These are phyloP conservation scores for Wickerhamomyces bisporus DNA, from an alignment of 805 yeast genomes.

Conservation along the genomic window DNA sequence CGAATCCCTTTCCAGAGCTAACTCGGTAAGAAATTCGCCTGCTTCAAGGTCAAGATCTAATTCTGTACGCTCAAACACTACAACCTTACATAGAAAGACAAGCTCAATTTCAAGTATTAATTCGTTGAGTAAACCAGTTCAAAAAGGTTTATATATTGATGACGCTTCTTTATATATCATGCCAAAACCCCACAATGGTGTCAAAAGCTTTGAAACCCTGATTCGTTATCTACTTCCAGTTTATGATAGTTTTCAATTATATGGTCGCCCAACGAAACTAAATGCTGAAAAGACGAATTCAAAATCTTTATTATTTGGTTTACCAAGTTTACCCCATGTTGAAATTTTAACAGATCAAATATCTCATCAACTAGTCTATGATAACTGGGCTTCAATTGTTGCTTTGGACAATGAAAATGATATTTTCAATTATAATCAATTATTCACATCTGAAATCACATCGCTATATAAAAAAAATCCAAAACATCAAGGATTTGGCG, in stretches of 20 bases:
- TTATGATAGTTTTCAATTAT: slow-evolving; percentile 62
- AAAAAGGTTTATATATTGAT: slow-evolving; percentile 5
- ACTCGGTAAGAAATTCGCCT: slow-evolving; percentile 1
- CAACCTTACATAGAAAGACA: slow-evolving; percentile 1
- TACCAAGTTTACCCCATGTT: slow-evolving; percentile 69
- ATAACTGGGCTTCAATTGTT: slow-evolving; percentile 13
- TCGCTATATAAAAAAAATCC: slow-evolving; percentile 1
- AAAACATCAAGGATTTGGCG: slow-evolving; percentile 13
- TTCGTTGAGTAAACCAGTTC: slow-evolving; percentile 5
- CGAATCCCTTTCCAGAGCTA: slow-evolving; percentile 1
- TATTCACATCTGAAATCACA: slow-evolving; percentile 5
- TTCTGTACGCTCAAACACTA: background rate
- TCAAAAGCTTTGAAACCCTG: slow-evolving; percentile 66
- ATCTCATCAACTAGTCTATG: slow-evolving; percentile 9
- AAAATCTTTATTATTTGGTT: slow-evolving; percentile 58
- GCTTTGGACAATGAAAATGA: background rate
- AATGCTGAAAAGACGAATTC: slow-evolving; percentile 51
- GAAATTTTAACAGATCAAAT: slow-evolving; percentile 38
- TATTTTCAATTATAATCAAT: slow-evolving; percentile 3
- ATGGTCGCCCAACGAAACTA: slow-evolving; percentile 68
- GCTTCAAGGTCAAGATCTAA: slow-evolving; percentile 6
- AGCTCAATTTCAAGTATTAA: slow-evolving; percentile 8
- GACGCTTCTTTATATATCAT: slow-evolving; percentile 42
- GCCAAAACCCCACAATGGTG: slow-evolving; percentile 72
- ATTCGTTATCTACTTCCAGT: slow-evolving; percentile 64